Evolutionary conservation across 192 early-diverging fungal genomes (phyloP).

Genomic region (Mortierella alpina): DNA sequence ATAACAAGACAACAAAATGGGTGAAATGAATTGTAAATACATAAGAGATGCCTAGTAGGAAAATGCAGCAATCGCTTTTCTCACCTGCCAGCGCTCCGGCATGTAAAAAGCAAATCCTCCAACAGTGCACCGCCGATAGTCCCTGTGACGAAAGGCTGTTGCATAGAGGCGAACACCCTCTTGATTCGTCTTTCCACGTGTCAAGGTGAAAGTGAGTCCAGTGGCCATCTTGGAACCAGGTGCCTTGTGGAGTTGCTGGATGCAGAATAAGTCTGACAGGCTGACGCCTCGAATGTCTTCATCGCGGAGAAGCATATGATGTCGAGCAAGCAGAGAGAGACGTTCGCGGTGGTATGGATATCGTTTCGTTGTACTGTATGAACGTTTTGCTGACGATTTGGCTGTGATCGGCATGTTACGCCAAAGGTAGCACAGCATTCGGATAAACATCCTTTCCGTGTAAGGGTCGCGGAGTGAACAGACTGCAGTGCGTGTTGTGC

Average conservation of each 20-base stretch:
- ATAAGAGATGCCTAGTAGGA: too few relatives aligned
- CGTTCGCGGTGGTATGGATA: constrained; percentile 8
- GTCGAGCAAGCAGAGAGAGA: background rate
- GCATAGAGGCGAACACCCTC: constrained; percentile 8
- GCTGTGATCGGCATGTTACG: background rate
- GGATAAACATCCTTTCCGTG: background rate
- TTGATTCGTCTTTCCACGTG: background rate
- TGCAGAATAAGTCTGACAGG: background rate
- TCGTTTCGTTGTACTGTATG: background rate
- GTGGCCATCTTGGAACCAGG: constrained; percentile 5
- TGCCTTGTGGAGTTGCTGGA: background rate
- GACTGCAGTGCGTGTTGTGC: background rate
- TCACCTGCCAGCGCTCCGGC: too few relatives aligned
- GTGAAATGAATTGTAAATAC: background rate
- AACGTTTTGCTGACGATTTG: background rate
- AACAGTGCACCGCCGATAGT: constrained; percentile 2
- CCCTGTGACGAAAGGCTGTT: constrained; percentile 2
- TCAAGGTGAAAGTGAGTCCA: background rate
- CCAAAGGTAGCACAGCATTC: background rate
- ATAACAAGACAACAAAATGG: background rate
- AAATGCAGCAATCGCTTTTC: too few relatives aligned
- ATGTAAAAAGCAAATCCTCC: too few relatives aligned
- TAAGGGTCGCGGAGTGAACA: constrained; percentile 2
- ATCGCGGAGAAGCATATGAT: constrained; percentile 2
- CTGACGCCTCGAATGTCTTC: background rate